Percentiles rank a stretch among this genome's conserved stretches.
phyloP scores from a whole-genome alignment of 257 asterid species.

The Petrea volubilis region DNA sequence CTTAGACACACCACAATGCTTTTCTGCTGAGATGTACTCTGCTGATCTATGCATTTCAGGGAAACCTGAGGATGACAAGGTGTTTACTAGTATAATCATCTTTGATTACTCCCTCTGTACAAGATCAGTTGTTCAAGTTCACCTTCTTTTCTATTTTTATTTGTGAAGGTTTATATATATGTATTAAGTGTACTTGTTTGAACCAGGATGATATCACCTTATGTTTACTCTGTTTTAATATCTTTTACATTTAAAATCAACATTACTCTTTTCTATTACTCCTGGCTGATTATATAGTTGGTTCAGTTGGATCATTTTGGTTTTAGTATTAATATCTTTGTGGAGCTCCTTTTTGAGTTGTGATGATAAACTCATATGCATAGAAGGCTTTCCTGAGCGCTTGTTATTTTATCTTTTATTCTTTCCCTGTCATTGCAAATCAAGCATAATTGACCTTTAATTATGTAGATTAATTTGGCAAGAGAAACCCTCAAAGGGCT shows the following conservation, averaged over 20 bases:
- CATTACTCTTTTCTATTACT: neutral
- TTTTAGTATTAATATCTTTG: neutral
- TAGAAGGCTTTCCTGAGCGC: neutral
- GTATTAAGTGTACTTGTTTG: neutral
- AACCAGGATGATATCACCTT: neutral
- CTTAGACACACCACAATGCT: constrained; percentile 83
- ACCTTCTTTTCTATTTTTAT: neutral
- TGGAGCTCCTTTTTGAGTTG: neutral
- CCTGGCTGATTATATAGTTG: neutral
- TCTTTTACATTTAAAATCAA: neutral
- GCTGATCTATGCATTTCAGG: constrained; percentile 70
- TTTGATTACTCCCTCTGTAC: constrained; percentile 4
- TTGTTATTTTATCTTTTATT: neutral
- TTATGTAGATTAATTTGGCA: constrained; percentile 81
- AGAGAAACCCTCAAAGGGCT: constrained; percentile 97
- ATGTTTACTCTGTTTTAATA: neutral
- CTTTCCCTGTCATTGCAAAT: neutral
- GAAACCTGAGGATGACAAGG: constrained; percentile 94
- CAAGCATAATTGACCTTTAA: constrained; percentile 3
- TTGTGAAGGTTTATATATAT: neutral
- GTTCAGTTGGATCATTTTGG: neutral
- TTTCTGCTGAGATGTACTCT: constrained; percentile 92
- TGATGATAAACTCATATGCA: neutral
- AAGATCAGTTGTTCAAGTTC: neutral
- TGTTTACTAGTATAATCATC: constrained; percentile 39